Percentiles rank a stretch among this genome's conserved stretches.
Conservation (phyloP, 768 basidiomycete genomes). For the Phylloporus sp. region DNA sequence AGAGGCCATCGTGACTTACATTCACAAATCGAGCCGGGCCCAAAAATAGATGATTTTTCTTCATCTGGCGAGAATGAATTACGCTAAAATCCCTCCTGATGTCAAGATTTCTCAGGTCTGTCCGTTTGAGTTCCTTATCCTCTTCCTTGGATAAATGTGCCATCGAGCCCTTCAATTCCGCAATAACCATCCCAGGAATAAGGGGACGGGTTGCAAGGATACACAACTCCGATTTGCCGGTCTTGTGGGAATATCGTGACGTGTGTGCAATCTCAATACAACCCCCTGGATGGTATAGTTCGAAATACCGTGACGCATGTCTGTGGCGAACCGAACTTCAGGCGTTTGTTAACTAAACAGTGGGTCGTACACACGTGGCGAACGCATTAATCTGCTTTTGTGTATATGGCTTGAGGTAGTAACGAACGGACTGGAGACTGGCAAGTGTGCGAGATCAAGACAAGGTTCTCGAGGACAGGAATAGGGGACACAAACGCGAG, state of each 20-base stretch:
- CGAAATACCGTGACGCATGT: conserved; percentile 85
- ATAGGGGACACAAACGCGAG: conserved; percentile 53
- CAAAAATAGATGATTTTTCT: conserved; percentile 87
- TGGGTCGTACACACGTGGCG: conserved; percentile 67
- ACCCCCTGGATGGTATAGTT: conserved; percentile 78
- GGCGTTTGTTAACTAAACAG: conserved; percentile 24
- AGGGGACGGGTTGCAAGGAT: conserved; percentile 77
- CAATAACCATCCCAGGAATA: conserved; percentile 64
- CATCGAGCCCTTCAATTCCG: conserved; percentile 89
- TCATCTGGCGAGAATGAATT: conserved; percentile 87
- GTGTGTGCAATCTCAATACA: conserved; percentile 87
- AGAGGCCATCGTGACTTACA: conserved; percentile 42
- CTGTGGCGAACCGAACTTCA: conserved; percentile 38
- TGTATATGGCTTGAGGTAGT: conserved; percentile 68
- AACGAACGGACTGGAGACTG: conserved; percentile 71
- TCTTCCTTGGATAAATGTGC: conserved; percentile 82
- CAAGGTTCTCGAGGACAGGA: conserved; percentile 10
- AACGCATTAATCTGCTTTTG: conserved; percentile 89
- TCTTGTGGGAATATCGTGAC: conserved; percentile 79
- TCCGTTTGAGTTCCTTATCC: conserved; percentile 80
- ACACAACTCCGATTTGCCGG: conserved; percentile 85
- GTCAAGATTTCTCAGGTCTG: conserved; percentile 61
- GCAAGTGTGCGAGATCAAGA: conserved; percentile 14
- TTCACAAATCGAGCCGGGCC: conserved; percentile 92
- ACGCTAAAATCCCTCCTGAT: conserved; percentile 87